These are phyloP conservation scores for Dictyostelium intermedium DNA, from an alignment of 78 protist species.

Conservation along the genomic window DNA sequence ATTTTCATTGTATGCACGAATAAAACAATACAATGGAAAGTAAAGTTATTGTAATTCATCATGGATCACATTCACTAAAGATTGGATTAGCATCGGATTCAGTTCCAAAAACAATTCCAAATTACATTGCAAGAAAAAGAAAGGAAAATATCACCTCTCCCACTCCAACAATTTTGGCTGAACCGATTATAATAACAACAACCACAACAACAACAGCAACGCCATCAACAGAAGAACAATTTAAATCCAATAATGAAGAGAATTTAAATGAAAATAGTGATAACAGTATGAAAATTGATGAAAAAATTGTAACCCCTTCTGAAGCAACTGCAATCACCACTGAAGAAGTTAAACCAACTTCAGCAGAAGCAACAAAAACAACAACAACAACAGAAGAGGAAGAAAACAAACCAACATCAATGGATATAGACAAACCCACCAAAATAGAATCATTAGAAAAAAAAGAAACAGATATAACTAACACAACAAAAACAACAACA, in stretches of 20 bases:
- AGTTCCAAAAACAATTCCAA: slow-evolving; percentile 28
- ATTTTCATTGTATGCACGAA: background rate
- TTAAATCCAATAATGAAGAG: background rate
- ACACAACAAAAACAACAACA: background rate
- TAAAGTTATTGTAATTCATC: slow-evolving; percentile 63
- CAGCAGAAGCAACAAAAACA: background rate
- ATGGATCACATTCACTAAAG: slow-evolving; percentile 54
- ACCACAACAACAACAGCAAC: background rate
- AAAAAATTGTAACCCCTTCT: background rate
- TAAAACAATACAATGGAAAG: slow-evolving; percentile 31
- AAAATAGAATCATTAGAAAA: background rate
- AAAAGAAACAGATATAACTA: background rate
- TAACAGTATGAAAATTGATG: background rate
- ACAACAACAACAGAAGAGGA: background rate
- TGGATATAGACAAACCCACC: background rate
- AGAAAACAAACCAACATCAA: background rate
- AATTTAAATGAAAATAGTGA: background rate
- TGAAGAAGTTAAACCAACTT: background rate
- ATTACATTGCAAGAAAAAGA: slow-evolving; percentile 33
- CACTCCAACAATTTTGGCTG: background rate
- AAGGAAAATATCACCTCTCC: background rate
- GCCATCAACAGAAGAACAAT: background rate
- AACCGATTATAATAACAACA: no score
- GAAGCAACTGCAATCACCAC: background rate
- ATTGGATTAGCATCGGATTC: slow-evolving; percentile 58